Base-by-base conservation (phyloP, 2,329 filamentous ascomycete species). In the Neurospora crassa region DNA sequence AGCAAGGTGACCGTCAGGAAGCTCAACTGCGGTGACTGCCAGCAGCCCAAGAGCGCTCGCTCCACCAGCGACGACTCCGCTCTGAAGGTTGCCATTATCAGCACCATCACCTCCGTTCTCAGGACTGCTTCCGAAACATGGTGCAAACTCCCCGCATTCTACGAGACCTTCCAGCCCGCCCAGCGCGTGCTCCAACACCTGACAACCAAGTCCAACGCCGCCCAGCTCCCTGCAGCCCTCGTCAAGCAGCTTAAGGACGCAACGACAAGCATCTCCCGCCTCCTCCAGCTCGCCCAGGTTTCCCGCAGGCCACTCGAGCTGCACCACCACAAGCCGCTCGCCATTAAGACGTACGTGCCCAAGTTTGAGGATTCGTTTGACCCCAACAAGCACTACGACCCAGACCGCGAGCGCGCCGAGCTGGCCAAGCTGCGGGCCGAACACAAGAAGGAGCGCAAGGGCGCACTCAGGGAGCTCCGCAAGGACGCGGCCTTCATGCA, bases 311-410 rank as follows among this genome's bases (percentile, higher is more conserved):
- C 94, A 1, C 88, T 98, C 74, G 88, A 93, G 77, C 88, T 99
- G 3, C 96, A 99, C 83, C 88, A 96, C 81, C 96, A 99, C 84
- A 87, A 88, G 0, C 93, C 94, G 0, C 87, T 97, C 2, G 91
- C 96, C 29, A 97, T 98, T 84, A 94, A 95, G 81, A 90, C 89
- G 8, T 90, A 88, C 72, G 89, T 97, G 67, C 96, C 96, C 81
- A 97, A 97, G 81, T 99, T 98, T 83, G 96, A 98, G 83, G 95
- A 97, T 79, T 87, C 88, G 71, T 99, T 94, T 87, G 96, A 97
- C 80, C 96, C 96, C 3, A 89, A 92, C 83, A 95, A 94, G 83
- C 96, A 98, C 86, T 98, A 99, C 87, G 96, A 99, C 79, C 94
- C 94, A 0, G 92, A 99, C 82, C 91, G 90, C 76, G 94, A 97